Base-by-base conservation (phyloP, 768 basidiomycete species). In the Collybia sordida region DNA sequence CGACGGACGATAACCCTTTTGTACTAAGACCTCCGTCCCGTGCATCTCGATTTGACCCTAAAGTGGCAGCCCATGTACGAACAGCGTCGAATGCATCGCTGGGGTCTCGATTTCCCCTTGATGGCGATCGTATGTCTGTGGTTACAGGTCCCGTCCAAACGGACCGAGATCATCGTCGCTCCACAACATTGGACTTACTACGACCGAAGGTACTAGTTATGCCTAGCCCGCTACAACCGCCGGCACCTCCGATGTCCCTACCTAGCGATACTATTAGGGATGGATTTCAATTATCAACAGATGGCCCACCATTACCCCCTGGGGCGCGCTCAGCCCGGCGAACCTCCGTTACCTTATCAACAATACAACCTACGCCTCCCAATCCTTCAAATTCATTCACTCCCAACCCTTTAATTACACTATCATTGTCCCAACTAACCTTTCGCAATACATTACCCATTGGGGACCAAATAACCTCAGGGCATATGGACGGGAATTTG, bases 201-300 rank as follows among this genome's bases (percentile, higher is more conserved):
- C 79, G 93, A 18, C 94, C 94, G 1, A 93, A 93, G 65, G 78
- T 93, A n/a, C 83, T 97, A 39, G 83, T 97, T 53, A 96, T 97
- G 94, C 94, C 94, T 8, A 88, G 87, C 53, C 90, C 92, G 1
- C 71, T 96, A 31, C 89, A 94, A 58, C 69, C 74, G 44, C 59
- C 67, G 15, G 60, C 71, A 15, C 58, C 66, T 31, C 54, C 68
- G 18, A 55, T 73, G 15, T 64, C 71, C n/a, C 60, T 71, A 38
- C 51, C 73, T 14, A 55, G 59, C 36, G 61, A 60, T 3, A 68
- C 63, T 35, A 58, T 73, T 25, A 71, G 75, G 41, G 81, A 81
- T 42, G 86, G 85, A 7, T 88, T 91, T 64, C 74, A 81, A 62
- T 64, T 75, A 39, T 79, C 83, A 14, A 72, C 73, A 11, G 88